Percentiles rank a stretch among this genome's conserved stretches.
phyloP scores from a whole-genome alignment of 441 rosid genomes.

The Pelargonium myrrhifolium region DNA sequence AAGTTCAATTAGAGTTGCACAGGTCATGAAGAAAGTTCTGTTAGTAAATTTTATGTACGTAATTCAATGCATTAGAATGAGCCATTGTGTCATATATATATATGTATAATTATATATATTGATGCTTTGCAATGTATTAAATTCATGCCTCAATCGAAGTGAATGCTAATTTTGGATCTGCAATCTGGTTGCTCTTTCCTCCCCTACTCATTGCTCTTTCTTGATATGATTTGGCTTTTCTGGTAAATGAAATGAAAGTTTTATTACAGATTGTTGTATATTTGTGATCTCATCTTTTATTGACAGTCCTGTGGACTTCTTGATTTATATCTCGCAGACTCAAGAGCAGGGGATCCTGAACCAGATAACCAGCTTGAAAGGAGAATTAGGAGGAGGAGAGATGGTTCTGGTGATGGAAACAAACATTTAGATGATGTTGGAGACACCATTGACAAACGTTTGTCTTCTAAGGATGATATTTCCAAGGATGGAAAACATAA shows the following conservation, averaged over 20 bases:
- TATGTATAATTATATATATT: neutral
- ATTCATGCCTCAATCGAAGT: neutral
- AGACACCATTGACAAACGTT: conserved; percentile 32
- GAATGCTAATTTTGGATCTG: neutral
- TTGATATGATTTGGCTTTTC: neutral
- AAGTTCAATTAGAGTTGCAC: neutral
- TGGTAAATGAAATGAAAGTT: no score
- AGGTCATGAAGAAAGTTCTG: no score
- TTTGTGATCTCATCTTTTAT: no score
- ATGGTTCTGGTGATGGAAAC: conserved; percentile 49
- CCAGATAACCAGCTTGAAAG: conserved; percentile 51
- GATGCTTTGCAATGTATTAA: neutral
- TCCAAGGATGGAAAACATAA: conserved; percentile 50
- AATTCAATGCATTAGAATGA: no score
- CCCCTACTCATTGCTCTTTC: neutral
- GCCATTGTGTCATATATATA: neutral
- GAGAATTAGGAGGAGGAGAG: conserved; percentile 59
- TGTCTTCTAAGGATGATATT: conserved; percentile 45
- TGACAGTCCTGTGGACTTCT: conserved; percentile 6
- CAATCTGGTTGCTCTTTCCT: neutral
- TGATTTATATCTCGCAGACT: conserved; percentile 39
- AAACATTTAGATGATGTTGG: conserved; percentile 57
- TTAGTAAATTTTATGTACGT: no score
- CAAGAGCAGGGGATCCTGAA: conserved; percentile 42
- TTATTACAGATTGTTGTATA: no score